phyloP scores from a whole-genome alignment of 805 yeast genomes.

The Yarrowia divulgata region DNA sequence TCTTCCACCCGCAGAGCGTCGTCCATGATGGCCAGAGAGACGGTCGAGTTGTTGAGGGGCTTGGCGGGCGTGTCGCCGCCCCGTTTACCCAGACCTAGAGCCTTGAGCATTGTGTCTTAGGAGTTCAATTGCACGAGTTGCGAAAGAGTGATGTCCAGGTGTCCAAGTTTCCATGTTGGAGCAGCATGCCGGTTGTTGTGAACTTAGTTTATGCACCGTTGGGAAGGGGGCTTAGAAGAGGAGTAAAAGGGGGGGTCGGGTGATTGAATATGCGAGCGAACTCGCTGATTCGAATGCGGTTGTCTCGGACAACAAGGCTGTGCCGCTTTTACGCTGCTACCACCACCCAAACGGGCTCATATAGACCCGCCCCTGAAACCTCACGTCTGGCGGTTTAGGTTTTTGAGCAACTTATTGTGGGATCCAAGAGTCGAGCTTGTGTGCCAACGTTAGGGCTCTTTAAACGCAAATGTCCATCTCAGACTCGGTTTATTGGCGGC shows the following conservation, averaged over 20 bases:
- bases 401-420: conserved; percentile 16
- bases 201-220: conserved; percentile 16
- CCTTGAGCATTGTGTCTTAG: conserved; percentile 41
- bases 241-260: neutral
- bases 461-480: neutral
- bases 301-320: neutral
- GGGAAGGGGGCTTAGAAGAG: conserved; percentile 14
- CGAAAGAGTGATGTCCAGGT: neutral
- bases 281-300: neutral
- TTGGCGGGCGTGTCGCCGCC: conserved; percentile 18
- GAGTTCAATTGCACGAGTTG: neutral
- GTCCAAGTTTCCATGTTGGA: conserved; percentile 17
- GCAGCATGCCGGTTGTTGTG: conserved; percentile 20
- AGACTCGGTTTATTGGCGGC: neutral
- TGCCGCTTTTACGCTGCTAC: neutral
- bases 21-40: conserved; percentile 35
- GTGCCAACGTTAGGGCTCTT: neutral
- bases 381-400: neutral
- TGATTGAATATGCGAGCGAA: neutral
- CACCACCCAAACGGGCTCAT: neutral
- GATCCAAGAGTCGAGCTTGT: neutral
- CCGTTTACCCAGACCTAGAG: conserved; percentile 41
- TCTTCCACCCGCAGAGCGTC: conserved; percentile 58
- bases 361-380: neutral
- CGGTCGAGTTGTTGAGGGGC: conserved; percentile 38